A percentile compares a stretch with the other conserved stretches of the same genome.
Evolutionary conservation across 768 basidiomycete species (phyloP).

Genomic region (Mycena kentingensis): DNA sequence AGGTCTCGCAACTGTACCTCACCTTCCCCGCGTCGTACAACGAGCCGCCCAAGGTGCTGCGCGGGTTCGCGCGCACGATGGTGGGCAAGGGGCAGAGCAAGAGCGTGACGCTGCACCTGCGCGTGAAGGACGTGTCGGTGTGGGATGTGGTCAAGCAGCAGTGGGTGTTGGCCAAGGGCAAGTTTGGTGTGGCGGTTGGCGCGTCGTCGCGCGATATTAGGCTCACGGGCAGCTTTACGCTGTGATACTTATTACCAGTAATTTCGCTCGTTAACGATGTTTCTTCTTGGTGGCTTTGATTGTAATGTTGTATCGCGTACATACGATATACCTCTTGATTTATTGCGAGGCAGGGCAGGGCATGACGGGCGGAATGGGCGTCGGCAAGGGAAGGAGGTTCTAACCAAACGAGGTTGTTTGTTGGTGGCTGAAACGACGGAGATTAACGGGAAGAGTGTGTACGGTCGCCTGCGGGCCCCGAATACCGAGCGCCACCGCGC

Average conservation of each 20-base stretch:
- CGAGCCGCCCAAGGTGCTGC: slow-evolving; percentile 34
- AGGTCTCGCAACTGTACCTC: slow-evolving; percentile 28
- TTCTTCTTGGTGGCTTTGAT: no score
- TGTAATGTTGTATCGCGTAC: no score
- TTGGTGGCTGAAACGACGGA: background rate
- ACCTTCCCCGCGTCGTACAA: slow-evolving; percentile 27
- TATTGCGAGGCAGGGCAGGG: no score
- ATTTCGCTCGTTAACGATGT: no score
- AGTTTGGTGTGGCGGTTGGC: slow-evolving; percentile 36
- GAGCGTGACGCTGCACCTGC: background rate
- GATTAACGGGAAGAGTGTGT: background rate
- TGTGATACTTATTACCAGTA: no score
- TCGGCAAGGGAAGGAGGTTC: no score
- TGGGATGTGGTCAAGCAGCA: slow-evolving; percentile 27
- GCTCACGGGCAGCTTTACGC: slow-evolving; percentile 14
- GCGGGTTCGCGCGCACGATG: slow-evolving; percentile 32
- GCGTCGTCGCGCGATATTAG: slow-evolving; percentile 27
- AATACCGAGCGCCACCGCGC: background rate
- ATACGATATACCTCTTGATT: no score
- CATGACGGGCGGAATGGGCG: no score
- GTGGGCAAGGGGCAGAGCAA: slow-evolving; percentile 15
- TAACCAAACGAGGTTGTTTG: no score
- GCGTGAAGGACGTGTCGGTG: slow-evolving; percentile 16
- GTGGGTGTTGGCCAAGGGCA: slow-evolving; percentile 35
- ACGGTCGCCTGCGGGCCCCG: background rate